Percentiles rank a stretch among this genome's conserved stretches.
phyloP scores from a whole-genome alignment of 2,329 filamentous ascomycete species.

The Aspergillus novoparasiticus region DNA sequence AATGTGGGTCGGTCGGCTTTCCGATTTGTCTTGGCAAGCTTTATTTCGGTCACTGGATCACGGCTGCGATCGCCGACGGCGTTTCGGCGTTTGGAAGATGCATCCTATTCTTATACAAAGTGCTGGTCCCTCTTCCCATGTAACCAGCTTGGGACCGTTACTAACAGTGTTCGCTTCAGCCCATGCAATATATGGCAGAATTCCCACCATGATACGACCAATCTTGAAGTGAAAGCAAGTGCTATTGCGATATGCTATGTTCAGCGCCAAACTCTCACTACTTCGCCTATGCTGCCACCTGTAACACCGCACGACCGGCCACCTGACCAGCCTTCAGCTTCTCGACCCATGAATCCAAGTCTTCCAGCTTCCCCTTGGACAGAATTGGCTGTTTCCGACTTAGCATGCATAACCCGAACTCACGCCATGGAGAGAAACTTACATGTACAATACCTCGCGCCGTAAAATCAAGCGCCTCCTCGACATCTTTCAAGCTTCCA shows the following conservation, averaged over 20 bases:
- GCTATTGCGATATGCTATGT: background rate
- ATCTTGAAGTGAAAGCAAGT: background rate
- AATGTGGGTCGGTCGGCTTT: background rate
- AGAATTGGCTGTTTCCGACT: slow-evolving; percentile 9
- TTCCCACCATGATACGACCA: background rate
- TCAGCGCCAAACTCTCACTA: background rate
- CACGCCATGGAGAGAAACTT: background rate
- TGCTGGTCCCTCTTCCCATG: too few species aligned
- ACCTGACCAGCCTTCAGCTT: slow-evolving; percentile 13
- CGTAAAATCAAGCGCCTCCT: slow-evolving; percentile 90
- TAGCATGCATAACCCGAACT: background rate
- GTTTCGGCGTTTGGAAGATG: background rate
- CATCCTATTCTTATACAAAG: too few species aligned
- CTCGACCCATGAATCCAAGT: slow-evolving; percentile 13
- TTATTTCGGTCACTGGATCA: background rate
- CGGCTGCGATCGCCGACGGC: background rate
- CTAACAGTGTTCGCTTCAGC: too few species aligned
- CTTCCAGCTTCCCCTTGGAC: slow-evolving; percentile 11
- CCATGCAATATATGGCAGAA: background rate
- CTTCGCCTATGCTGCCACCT: background rate
- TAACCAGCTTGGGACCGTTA: too few species aligned
- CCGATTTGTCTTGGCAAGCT: background rate
- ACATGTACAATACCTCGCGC: slow-evolving; percentile 57
- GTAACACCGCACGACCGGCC: slow-evolving; percentile 11
- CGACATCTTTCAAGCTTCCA: slow-evolving; percentile 82